Evolutionary conservation across 2,329 filamentous ascomycete species (phyloP).

Genomic region (Xylariaceae sp.): DNA sequence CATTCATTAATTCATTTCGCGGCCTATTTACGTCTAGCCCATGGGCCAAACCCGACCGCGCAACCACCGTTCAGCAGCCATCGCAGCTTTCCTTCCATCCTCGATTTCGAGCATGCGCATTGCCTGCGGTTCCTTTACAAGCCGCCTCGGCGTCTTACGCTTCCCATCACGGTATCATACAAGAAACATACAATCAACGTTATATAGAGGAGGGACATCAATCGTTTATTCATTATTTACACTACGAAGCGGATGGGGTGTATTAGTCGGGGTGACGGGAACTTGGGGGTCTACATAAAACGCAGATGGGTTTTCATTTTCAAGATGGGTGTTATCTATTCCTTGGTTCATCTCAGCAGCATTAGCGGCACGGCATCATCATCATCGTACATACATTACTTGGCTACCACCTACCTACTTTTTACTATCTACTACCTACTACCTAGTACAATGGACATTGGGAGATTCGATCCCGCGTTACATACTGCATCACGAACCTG

Average conservation of each 20-base stretch:
- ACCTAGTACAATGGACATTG: no score
- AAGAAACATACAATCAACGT: not conserved
- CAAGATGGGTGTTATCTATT: no score
- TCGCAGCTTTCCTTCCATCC: not conserved
- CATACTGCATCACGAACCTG: no score
- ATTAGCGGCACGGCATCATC: not conserved
- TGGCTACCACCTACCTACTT: no score
- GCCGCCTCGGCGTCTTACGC: not conserved
- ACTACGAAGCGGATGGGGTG: not conserved
- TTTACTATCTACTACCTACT: not conserved
- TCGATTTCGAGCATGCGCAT: not conserved
- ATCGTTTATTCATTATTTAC: not conserved
- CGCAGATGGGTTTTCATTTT: not conserved
- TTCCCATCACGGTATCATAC: slow-evolving; percentile 3
- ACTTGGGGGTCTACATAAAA: not conserved
- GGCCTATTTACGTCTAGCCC: not conserved
- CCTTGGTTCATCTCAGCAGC: not conserved
- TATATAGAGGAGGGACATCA: slow-evolving; percentile 3
- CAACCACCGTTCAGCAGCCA: not conserved
- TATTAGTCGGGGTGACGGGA: not conserved
- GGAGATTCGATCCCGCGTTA: no score
- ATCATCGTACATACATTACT: not conserved
- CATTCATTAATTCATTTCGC: not conserved
- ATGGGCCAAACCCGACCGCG: not conserved
- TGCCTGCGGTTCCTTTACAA: not conserved